Conservation (phyloP, 2,329 filamentous ascomycete genomes). For the Alternaria sp. region DNA sequence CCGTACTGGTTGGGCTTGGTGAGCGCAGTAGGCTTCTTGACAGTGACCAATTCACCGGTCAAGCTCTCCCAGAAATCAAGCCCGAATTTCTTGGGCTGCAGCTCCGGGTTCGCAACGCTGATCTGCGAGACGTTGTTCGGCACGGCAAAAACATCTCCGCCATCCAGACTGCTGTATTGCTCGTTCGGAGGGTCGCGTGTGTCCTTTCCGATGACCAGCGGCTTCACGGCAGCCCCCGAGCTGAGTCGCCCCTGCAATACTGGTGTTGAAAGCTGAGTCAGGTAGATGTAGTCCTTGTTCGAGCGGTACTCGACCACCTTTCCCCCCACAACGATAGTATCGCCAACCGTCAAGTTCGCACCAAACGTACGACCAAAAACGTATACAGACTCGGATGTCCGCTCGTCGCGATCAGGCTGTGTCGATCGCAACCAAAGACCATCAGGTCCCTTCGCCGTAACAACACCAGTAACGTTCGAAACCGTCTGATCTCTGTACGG, state of each 20-base stretch:
- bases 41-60: constrained; percentile 69
- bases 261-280: constrained; percentile 68
- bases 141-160: constrained; percentile 68
- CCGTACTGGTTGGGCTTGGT: constrained; percentile 68
- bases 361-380: constrained; percentile 64
- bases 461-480: constrained; percentile 65
- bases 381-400: constrained; percentile 70
- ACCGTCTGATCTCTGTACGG: constrained; percentile 64
- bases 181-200: constrained; percentile 64
- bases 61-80: constrained; percentile 78
- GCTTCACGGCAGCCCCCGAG: constrained; percentile 60
- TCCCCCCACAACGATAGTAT: constrained; percentile 66
- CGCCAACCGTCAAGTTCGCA: constrained; percentile 59
- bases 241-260: constrained; percentile 61
- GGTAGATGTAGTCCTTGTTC: constrained; percentile 62
- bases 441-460: constrained; percentile 67
- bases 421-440: constrained; percentile 71
- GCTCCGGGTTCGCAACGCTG: constrained; percentile 64
- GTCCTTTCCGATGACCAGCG: constrained; percentile 67
- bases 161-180: constrained; percentile 67
- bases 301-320: constrained; percentile 66
- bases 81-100: constrained; percentile 67
- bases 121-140: constrained; percentile 68
- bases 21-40: constrained; percentile 63
- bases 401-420: constrained; percentile 60